phyloP scores from a whole-genome alignment of 2,329 filamentous ascomycete genomes.

The Capronia coronata region DNA sequence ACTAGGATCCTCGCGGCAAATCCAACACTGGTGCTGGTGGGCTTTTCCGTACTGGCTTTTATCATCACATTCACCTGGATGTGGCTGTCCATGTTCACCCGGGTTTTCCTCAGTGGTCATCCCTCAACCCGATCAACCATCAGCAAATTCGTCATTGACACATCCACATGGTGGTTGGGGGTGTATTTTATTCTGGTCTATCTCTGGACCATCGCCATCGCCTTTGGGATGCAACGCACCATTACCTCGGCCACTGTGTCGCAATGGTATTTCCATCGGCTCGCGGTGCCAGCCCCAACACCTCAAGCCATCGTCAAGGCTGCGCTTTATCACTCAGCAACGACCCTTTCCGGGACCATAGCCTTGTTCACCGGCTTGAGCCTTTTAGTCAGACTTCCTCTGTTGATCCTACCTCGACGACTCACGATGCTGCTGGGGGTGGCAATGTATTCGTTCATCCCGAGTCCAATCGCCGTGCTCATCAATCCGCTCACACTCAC shows the following conservation, averaged over 20 bases:
- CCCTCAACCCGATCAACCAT: constrained; percentile 50
- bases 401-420: constrained; percentile 74
- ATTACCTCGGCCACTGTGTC: constrained; percentile 92
- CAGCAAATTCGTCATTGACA: constrained; percentile 69
- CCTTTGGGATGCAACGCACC: constrained; percentile 80
- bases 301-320: constrained; percentile 76
- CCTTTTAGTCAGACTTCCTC: constrained; percentile 72
- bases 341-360: constrained; percentile 86
- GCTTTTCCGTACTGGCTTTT: constrained; percentile 65
- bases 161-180: constrained; percentile 93
- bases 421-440: constrained; percentile 63
- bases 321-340: constrained; percentile 71
- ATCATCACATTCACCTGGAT: constrained; percentile 90
- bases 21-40: constrained; percentile 73
- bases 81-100: constrained; percentile 94
- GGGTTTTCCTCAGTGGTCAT: constrained; percentile 89
- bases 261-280: constrained; percentile 98
- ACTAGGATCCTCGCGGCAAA: constrained; percentile 81
- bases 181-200: constrained; percentile 88
- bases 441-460: constrained; percentile 71
- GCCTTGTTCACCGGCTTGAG: constrained; percentile 79
- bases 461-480: constrained; percentile 74
- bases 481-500: constrained; percentile 90
- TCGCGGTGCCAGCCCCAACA: constrained; percentile 67
- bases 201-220: constrained; percentile 84